A percentile compares a stretch with the other conserved stretches of the same genome.
These are phyloP conservation scores for Pleurotus cornucopiae DNA, from an alignment of 768 basidiomycete species.

Conservation along the genomic window DNA sequence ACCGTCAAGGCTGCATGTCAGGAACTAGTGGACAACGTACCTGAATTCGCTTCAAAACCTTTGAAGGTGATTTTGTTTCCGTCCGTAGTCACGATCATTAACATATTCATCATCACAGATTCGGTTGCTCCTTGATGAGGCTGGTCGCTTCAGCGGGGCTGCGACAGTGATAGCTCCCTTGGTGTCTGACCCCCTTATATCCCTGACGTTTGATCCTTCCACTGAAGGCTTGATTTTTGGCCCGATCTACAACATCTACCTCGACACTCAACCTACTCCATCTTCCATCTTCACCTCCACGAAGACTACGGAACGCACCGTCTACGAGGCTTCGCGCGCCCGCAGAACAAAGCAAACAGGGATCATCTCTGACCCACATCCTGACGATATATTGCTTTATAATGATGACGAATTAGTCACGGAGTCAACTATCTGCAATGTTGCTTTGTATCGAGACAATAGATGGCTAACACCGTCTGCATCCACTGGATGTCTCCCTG, in stretches of 20 bases:
- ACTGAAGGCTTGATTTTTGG: slow-evolving; percentile 6
- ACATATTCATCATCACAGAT: slow-evolving; percentile 31
- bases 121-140: slow-evolving; percentile 43
- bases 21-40: slow-evolving; percentile 28
- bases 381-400: slow-evolving; percentile 64
- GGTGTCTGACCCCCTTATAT: slow-evolving; percentile 33
- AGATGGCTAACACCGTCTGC: slow-evolving; percentile 66
- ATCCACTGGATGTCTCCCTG: slow-evolving; percentile 65
- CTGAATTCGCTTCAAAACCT: slow-evolving; percentile 16
- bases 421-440: slow-evolving; percentile 69
- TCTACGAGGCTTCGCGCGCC: slow-evolving; percentile 61
- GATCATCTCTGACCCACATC: slow-evolving; percentile 22
- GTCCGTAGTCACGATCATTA: slow-evolving; percentile 9
- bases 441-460: slow-evolving; percentile 56
- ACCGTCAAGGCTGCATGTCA: slow-evolving; percentile 42
- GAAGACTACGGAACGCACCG: slow-evolving; percentile 63
- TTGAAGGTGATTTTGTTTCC: slow-evolving; percentile 23
- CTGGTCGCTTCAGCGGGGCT: slow-evolving; percentile 32
- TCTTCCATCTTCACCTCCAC: slow-evolving; percentile 57
- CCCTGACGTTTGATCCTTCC: slow-evolving; percentile 29
- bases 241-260: slow-evolving; percentile 38
- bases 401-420: slow-evolving; percentile 46
- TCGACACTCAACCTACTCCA: slow-evolving; percentile 54
- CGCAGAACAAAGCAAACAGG: slow-evolving; percentile 22
- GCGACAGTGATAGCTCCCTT: slow-evolving; percentile 27